Conservation (phyloP, 805 yeast genomes). For the Metschnikowia bowlesiae region DNA sequence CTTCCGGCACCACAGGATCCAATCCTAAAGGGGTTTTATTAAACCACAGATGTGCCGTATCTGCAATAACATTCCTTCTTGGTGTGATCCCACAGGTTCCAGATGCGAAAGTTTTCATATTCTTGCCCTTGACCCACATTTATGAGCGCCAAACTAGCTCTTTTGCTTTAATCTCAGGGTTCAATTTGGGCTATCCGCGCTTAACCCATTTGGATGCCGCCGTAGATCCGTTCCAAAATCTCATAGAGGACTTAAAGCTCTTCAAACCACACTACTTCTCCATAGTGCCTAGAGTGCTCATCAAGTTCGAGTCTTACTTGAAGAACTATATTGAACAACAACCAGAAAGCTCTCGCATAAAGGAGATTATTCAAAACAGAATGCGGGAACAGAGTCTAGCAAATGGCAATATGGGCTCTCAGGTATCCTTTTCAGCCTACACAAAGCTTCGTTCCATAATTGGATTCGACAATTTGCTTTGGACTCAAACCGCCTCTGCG, state of each 20-base stretch:
- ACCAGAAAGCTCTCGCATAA: conserved; percentile 20
- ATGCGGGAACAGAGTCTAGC: conserved; percentile 25
- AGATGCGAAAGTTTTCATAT: conserved; percentile 9
- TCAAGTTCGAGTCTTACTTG: conserved; percentile 47
- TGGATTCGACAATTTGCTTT: conserved; percentile 17
- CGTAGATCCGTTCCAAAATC: conserved; percentile 7
- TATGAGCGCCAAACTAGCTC: conserved; percentile 14
- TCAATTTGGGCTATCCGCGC: conserved; percentile 26
- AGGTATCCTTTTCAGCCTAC: conserved; percentile 17
- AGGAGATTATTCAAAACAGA: conserved; percentile 24
- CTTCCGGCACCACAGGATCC: conserved; percentile 56
- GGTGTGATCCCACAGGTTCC: conserved; percentile 1
- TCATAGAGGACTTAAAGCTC: conserved; percentile 55
- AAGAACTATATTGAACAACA: conserved; percentile 26
- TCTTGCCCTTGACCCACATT: conserved; percentile 23
- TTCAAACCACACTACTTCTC: conserved; percentile 50
- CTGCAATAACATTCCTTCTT: conserved; percentile 5
- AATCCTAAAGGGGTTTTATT: conserved; percentile 68
- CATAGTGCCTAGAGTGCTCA: conserved; percentile 60
- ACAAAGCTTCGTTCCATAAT: conserved; percentile 7
- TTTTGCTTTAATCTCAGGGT: conserved; percentile 21
- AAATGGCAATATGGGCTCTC: conserved; percentile 25
- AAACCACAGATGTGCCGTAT: conserved; percentile 7
- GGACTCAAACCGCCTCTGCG: conserved; percentile 23
- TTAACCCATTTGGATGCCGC: conserved; percentile 25